Evolutionary conservation across 2,329 filamentous ascomycete genomes (phyloP).

Genomic region (Penicillium sp.): DNA sequence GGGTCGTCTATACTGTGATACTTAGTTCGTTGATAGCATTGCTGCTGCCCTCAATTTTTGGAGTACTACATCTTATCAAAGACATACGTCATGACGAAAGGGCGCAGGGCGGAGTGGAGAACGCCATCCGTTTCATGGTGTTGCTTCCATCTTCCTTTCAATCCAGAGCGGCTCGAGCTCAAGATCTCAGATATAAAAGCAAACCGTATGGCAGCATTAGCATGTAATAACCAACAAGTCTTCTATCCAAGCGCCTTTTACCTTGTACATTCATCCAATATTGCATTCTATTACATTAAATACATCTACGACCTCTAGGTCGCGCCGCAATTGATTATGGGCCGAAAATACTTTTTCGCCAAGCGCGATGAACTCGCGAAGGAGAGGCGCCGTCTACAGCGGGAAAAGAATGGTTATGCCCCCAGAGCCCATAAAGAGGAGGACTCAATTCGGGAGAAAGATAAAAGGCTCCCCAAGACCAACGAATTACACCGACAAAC

Average conservation of each 20-base stretch:
- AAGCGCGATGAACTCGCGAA: constrained; percentile 3
- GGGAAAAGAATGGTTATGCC: constrained; percentile 5
- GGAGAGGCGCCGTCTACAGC: constrained; percentile 2
- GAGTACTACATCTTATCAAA: constrained; percentile 6
- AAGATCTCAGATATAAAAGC: not conserved
- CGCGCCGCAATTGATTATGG: constrained; percentile 2
- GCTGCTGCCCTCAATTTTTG: not conserved
- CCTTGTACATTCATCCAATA: not conserved
- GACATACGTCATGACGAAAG: not conserved
- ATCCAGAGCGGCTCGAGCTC: not conserved
- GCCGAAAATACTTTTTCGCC: not conserved
- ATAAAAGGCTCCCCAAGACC: constrained; percentile 2
- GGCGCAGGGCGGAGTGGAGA: not conserved
- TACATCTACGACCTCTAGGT: no score
- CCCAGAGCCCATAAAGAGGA: constrained; percentile 1
- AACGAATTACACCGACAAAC: constrained; percentile 2
- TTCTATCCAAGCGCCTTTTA: not conserved
- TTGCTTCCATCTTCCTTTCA: not conserved
- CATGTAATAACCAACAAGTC: not conserved
- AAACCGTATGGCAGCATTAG: not conserved
- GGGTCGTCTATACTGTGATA: not conserved
- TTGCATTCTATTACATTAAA: not conserved
- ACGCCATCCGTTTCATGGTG: not conserved
- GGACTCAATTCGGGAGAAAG: constrained; percentile 7
- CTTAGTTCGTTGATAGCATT: not conserved